Evolutionary conservation across 176 grass and related monocot species (phyloP), one percentile per base, ranked within the genome.

Genomic region (Guadua angustifolia): DNA sequence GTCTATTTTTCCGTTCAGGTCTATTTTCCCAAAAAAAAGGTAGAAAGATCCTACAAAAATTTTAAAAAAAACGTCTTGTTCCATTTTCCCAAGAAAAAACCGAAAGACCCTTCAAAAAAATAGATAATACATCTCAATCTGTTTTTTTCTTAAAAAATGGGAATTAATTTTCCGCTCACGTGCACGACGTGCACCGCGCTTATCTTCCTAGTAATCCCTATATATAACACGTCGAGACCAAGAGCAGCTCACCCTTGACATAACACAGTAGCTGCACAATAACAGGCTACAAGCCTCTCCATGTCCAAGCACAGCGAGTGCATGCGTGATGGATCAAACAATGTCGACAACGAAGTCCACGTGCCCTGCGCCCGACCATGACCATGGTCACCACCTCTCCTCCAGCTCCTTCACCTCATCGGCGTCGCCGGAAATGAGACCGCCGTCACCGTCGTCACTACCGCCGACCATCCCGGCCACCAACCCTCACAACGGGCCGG

Each of bases 401-500:
- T 24, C 57, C 33, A 58, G 64, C 4, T 61, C 43, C 24, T 15
- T 24, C 26, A 24, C n/a, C 22, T 55, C 71, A 22, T 47, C 66
- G 4, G 9, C 44, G 10, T 15, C 66, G 17, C 1, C 22, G 9
- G 32, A 59, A 17, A 18, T 12, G 17, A 10, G 39, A 52, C 40
- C 52, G 51, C 10, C 47, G 18, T n/a, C 63, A 15, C 58, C 47
- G 72, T 4, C 55, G 69, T 9, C 9, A 17, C 59, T 84, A 58
- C 78, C 79, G 73, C 57, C 67, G 6, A 88, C 72, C 64, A 84
- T 95, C 57, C 88, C 88, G 15, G 35, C 15, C 4, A 85, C 65
- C 66, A 86, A 95, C 75, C 93, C 90, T 6, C 82, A 90, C 71
- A 90, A 95, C 71, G 71, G 77, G 5, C 85, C 75, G 6, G 83